Evolutionary conservation across 2,329 filamentous ascomycete species (phyloP).

Genomic region (Blastomyces emzantsi): DNA sequence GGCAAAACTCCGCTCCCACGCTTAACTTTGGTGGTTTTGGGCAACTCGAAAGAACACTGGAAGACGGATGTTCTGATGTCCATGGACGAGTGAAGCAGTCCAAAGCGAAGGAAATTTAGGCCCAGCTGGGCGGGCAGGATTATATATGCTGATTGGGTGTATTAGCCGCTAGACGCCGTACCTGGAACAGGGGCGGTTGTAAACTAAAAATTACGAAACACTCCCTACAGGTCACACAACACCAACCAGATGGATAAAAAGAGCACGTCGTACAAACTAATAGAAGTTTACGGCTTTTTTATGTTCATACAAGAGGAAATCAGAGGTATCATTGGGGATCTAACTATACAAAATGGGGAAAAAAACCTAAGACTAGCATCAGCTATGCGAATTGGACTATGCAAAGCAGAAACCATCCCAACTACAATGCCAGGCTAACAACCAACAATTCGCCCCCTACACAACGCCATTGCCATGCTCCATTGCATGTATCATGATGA

Average conservation of each 20-base stretch:
- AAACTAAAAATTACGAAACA: not conserved
- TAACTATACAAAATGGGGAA: not conserved
- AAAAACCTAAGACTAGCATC: not conserved
- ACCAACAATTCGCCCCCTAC: not conserved
- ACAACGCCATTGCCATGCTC: not conserved
- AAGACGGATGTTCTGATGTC: not conserved
- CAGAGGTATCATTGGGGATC: not conserved
- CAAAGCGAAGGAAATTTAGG: not conserved
- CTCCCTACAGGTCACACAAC: no score
- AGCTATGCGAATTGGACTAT: not conserved
- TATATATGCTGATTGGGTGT: not conserved
- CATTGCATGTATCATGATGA: not conserved
- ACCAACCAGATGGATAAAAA: no score
- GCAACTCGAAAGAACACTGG: not conserved
- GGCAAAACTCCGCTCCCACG: not conserved
- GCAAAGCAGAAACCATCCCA: not conserved
- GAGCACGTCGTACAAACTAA: not conserved
- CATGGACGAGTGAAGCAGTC: not conserved
- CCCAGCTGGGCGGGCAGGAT: not conserved
- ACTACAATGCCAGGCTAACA: not conserved
- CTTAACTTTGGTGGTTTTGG: not conserved
- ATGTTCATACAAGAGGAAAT: not conserved
- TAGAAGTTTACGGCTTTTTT: not conserved
- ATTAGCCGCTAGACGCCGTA: conserved; percentile 2
- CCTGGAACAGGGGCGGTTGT: not conserved